These are phyloP conservation scores for Gossypium turneri DNA, from an alignment of 345 rosid species.

Conservation along the genomic window DNA sequence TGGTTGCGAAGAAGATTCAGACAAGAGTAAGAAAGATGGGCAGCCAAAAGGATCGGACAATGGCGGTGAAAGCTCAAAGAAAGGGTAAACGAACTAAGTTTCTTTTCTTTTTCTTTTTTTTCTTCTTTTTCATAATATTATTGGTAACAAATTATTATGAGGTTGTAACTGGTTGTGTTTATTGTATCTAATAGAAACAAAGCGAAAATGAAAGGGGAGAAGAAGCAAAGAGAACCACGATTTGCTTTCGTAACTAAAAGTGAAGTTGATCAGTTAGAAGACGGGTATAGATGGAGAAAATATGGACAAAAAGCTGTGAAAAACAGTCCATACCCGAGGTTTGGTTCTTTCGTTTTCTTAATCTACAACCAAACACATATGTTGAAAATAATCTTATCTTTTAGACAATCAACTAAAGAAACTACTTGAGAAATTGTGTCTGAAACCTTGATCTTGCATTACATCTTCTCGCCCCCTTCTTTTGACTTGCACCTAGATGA, in stretches of 20 bases:
- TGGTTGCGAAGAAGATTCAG: slow-evolving; percentile 54
- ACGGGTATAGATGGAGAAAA: slow-evolving; percentile 89
- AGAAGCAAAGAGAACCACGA: slow-evolving; percentile 61
- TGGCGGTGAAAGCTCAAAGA: slow-evolving; percentile 50
- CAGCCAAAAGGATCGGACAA: slow-evolving; percentile 33
- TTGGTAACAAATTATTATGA: neutral
- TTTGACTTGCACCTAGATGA: slow-evolving; percentile 1
- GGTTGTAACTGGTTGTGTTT: neutral
- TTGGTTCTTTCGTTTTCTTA: neutral
- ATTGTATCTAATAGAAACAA: slow-evolving; percentile 35
- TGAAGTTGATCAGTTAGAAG: slow-evolving; percentile 83
- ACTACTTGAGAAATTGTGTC: neutral
- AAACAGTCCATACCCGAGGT: slow-evolving; percentile 78
- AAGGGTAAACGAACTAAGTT: slow-evolving; percentile 35
- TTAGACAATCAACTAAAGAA: neutral
- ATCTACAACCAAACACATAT: slow-evolving; percentile 3
- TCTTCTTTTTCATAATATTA: neutral
- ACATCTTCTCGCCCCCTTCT: neutral
- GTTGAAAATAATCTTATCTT: slow-evolving; percentile 1
- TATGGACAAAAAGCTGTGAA: slow-evolving; percentile 95
- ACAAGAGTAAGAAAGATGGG: slow-evolving; percentile 39
- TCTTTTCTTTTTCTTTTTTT: too few relatives aligned
- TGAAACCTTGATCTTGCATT: neutral
- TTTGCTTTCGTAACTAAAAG: slow-evolving; percentile 84
- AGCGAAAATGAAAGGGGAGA: slow-evolving; percentile 52